Base-by-base conservation (phyloP, 2,329 filamentous ascomycete species). In the Fusarium sp. region DNA sequence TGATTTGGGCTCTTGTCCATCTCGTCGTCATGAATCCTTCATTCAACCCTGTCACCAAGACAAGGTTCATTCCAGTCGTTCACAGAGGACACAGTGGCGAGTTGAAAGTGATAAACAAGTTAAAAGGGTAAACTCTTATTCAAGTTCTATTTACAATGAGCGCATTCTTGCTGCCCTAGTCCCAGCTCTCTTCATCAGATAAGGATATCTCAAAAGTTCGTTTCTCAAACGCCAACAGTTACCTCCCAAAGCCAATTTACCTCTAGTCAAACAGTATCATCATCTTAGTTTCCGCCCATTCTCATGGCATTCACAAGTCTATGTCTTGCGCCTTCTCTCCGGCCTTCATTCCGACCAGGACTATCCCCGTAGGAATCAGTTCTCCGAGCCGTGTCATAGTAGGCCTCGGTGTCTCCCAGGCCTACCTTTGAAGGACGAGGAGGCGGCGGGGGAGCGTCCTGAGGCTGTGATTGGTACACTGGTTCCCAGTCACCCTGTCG, bases 401-500 rank as follows among this genome's bases (percentile, higher is more conserved):
- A 83, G 2, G 76, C 68, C 64, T 83, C 81, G 2, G 76, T 57
- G 24, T 83, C 81, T n/a, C 81, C 80, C 16, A 81, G 69, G 49
- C 79, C 80, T 22, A 83, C 77, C 75, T 84, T 84, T 53, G 80
- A 80, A 5, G 82, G 82, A 5, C 81, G 80, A 3, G 82, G 82
- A 7, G 82, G 82, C 3, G 82, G 82, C 2, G 82, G 80, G 35
- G 82, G 78, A 59, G 79, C 76, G 14, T 67, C 62, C 27, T 74
- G 71, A 38, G 66, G 38, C 5, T 72, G 66, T 46, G 66, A 65
- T 11, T 70, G 73, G 64, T 81, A 81, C 11, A 77, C 78, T 5
- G 78, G 69, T 46, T 81, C 77, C 77, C 80, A 82, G 14, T 83
- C 79, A 5, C 72, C 69, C 44, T 75, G 74, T 14, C 76, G 77